Conservation (phyloP, 129 eudicot species). For the Helianthus tuberosus region DNA sequence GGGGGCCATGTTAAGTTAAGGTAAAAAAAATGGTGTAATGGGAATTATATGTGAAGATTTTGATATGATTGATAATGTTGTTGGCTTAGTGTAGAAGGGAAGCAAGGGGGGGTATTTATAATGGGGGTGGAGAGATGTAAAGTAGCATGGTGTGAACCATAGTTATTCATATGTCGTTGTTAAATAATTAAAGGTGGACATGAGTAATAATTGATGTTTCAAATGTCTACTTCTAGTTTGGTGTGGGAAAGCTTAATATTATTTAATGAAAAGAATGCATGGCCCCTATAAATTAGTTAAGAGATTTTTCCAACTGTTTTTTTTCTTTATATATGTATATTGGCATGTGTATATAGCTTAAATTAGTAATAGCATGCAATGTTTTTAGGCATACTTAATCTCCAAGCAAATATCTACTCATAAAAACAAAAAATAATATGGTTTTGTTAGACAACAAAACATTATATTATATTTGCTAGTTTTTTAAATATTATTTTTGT, state of each 20-base stretch:
- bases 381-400: neutral
- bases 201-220: conserved; percentile 35
- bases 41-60: conserved; percentile 16
- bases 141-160: conserved; percentile 43
- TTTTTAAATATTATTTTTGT: too few relatives aligned
- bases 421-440: too few relatives aligned
- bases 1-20: conserved; percentile 48
- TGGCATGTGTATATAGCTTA: neutral
- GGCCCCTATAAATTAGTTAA: neutral
- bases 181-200: conserved; percentile 14
- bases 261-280: conserved; percentile 29
- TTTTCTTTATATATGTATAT: neutral
- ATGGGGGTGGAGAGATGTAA: conserved; percentile 9
- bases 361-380: neutral
- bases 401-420: too few relatives aligned
- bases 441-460: too few relatives aligned
- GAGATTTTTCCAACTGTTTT: conserved; percentile 1
- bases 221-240: conserved; percentile 41
- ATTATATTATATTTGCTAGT: too few relatives aligned
- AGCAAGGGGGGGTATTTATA: conserved; percentile 42
- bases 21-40: neutral
- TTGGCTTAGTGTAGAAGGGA: conserved; percentile 42
- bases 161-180: conserved; percentile 41
- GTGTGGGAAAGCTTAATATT: conserved; percentile 19
- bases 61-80: conserved; percentile 21